phyloP scores from a whole-genome alignment of 306 rosid genomes.

The Casuarina glauca region DNA sequence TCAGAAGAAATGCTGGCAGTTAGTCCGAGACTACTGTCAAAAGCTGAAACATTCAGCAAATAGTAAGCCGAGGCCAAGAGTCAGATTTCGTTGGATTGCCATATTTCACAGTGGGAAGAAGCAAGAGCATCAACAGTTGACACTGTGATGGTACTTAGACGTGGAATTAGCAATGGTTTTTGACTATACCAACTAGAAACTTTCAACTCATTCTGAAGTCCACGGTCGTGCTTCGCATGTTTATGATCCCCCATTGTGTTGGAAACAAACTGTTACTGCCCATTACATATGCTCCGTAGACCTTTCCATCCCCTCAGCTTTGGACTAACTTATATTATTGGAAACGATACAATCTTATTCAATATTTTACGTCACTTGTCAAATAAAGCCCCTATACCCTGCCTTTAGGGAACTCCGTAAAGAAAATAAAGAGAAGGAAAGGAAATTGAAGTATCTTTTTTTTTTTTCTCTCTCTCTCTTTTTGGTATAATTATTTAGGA shows the following conservation, averaged over 20 bases:
- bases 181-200: slow-evolving; percentile 27
- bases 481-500: neutral
- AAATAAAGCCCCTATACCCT: neutral
- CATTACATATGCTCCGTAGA: slow-evolving; percentile 7
- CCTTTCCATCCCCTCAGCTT: slow-evolving; percentile 8
- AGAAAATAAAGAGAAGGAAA: neutral
- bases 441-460: neutral
- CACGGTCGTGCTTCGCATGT: slow-evolving; percentile 31
- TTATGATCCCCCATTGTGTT: slow-evolving; percentile 18
- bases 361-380: neutral
- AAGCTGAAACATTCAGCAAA: no score
- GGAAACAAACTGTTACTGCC: slow-evolving; percentile 15
- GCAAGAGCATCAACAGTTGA: slow-evolving; percentile 3
- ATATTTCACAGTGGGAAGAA: neutral
- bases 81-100: neutral
- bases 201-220: slow-evolving; percentile 13
- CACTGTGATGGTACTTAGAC: neutral
- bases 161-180: neutral
- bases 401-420: slow-evolving; percentile 1
- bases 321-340: neutral
- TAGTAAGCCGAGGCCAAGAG: neutral
- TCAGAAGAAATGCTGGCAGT: no score
- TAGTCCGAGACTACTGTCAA: no score
- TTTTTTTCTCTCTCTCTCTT: neutral
- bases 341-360: neutral